Base-by-base conservation (phyloP, 2,329 filamentous ascomycete species). In the Zymoseptoria passerinii region DNA sequence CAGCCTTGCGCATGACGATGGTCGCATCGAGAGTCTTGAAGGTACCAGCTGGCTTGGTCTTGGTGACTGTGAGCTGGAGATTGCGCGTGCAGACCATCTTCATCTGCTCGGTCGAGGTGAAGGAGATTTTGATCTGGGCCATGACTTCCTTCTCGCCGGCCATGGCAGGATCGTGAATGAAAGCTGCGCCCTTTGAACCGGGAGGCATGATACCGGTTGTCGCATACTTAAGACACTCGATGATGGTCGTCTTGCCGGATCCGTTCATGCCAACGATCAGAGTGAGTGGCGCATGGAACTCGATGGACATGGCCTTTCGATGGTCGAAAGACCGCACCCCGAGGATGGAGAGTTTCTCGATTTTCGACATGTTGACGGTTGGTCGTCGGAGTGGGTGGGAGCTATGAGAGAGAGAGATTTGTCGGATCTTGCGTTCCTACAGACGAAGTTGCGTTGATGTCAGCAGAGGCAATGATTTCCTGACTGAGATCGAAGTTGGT, bases 181-280 rank as follows among this genome's bases (percentile, higher is more conserved):
- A 99, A 18, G 50, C 50, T 18, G 50, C 23, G 19, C 50, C 50
- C 8, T 28, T 28, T 53, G 92, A 92, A 29, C 91, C 92, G 29
- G 94, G 90, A 1, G 94, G 94, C 52, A 95, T 82, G 69, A 95
- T 89, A 58, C 94, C 95, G 7, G 92, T 96, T 18, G 95, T 96
- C 55, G 90, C 92, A 84, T 96, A 99, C 72, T 96, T 96, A 70
- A 99, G 87, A 72, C 91, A 95, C 75, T 99, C 94, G 75, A 99
- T 99, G 71, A 99, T 96, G 58, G 94, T 97, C 78, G 94, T 99
- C 78, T 99, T 99, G 62, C 94, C 94, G 0, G 92, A 97, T 57
- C 94, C 94, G 77, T 99, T 99, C 75, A 91, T 90, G 59, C 94
- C 94, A 59, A 99, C 95, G 66, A 99, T 99, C 62, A 99, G 82